These are phyloP conservation scores for Cinnamomum chago DNA, from an alignment of 164 flowering plant species.

Conservation along the genomic window DNA sequence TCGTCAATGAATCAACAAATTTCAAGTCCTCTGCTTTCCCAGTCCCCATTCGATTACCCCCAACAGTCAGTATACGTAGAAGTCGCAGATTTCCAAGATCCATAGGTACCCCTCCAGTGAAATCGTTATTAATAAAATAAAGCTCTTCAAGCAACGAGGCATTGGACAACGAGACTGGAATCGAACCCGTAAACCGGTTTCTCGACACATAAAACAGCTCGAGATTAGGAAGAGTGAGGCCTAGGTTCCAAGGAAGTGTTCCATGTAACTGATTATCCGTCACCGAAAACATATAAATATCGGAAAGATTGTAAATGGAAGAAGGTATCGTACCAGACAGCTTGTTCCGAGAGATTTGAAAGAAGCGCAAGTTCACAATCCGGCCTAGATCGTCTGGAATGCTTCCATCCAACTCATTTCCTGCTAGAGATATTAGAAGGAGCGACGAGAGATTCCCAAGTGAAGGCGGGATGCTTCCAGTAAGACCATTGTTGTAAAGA, in stretches of 20 bases:
- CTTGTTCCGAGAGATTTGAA: not conserved
- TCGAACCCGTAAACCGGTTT: conserved; percentile 13
- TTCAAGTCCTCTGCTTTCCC: conserved; percentile 16
- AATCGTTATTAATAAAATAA: conserved; percentile 10
- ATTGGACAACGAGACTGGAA: conserved; percentile 17
- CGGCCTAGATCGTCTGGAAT: not conserved
- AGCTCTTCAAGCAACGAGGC: conserved; percentile 5
- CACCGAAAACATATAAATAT: not conserved
- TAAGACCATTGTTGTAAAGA: not conserved
- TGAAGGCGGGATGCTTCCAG: not conserved
- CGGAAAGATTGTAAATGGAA: not conserved
- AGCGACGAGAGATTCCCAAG: not conserved
- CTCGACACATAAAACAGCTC: conserved; percentile 2
- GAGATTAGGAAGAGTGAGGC: conserved; percentile 12
- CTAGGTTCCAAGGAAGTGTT: conserved; percentile 12
- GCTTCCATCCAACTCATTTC: not conserved
- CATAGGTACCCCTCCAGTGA: conserved; percentile 9
- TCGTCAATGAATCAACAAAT: conserved; percentile 31
- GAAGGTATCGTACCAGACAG: conserved; percentile 2
- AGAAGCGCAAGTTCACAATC: not conserved
- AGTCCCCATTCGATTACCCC: not conserved
- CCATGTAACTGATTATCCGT: conserved; percentile 1
- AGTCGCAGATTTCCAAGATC: not conserved
- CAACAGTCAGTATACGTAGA: not conserved
- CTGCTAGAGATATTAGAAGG: not conserved